Evolutionary conservation across 306 rosid genomes (phyloP), one percentile per base, ranked within the genome.

Genomic region (Sechiopsis laciniata): DNA sequence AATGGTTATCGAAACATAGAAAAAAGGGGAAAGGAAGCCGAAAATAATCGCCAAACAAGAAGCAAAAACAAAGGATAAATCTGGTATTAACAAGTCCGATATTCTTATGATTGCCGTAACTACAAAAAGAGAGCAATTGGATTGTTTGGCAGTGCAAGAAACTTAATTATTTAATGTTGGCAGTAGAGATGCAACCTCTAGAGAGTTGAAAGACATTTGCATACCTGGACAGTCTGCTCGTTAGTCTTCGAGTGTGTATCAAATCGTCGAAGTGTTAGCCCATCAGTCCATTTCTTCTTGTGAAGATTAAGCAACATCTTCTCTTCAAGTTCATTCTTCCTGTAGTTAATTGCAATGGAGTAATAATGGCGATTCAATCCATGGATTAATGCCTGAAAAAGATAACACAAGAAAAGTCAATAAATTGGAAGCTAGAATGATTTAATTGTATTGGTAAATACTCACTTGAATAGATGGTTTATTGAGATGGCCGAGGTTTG

Each of bases 231-330:
- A 15, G 96, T 94, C 83, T 90, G 94, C 78, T 94, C 97, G 81
- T 94, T 90, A 60, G 97, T 94, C 83, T 87, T 94, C 15, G 98
- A 90, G 81, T 94, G 98, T 56, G 90, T 74, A 77, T 90, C 98
- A 72, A 90, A 94, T 16, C 37, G 94, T 71, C 83, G 79, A 5
- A 90, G 94, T 51, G 96, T 88, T 75, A 90, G 80, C 73, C 96
- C 97, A 83, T 93, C 97, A 54, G 97, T 90, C 97, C 98, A 93
- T 77, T 93, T 93, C 88, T 93, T 93, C 87, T 93, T 93, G 76
- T 93, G 96, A 81, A 93, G 98, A 77, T 87, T 93, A 59, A 89
- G 96, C 48, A 93, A 77, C 98, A 89, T 93, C 85, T 87, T 90
- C 86, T 93, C 98, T 77, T 93, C 96, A 13, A 93, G 94, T 54